These are phyloP conservation scores for Citrus sinensis DNA, from an alignment of 345 rosid species.

Conservation along the genomic window DNA sequence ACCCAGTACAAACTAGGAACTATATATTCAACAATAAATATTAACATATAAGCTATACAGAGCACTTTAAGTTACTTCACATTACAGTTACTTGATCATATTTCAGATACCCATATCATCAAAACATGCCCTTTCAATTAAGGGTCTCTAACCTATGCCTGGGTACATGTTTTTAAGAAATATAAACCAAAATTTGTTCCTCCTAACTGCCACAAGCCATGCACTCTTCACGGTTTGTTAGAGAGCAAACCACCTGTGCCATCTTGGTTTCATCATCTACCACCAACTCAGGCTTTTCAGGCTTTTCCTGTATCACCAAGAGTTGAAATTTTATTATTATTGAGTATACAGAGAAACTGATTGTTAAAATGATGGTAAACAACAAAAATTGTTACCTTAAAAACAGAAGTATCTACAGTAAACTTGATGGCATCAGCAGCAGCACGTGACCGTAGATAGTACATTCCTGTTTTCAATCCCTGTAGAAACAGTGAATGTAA, in stretches of 20 bases:
- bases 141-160: not conserved
- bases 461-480: constrained; percentile 97
- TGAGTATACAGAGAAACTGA: not conserved
- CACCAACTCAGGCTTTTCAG: constrained; percentile 31
- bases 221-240: constrained; percentile 83
- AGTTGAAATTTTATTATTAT: not conserved
- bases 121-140: not conserved
- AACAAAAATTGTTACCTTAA: constrained; percentile 39
- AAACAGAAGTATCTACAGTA: constrained; percentile 77
- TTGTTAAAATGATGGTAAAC: not conserved
- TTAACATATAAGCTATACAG: not conserved
- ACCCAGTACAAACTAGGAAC: not conserved
- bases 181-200: not conserved
- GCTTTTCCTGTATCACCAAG: constrained; percentile 37
- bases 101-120: not conserved
- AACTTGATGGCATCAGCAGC: constrained; percentile 99
- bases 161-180: not conserved
- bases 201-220: constrained; percentile 73
- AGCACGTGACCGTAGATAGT: constrained; percentile 81
- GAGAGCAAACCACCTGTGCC: constrained; percentile 90
- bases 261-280: constrained; percentile 48
- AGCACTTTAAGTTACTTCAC: not conserved
- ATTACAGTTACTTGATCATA: not conserved
- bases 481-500: constrained; percentile 6
- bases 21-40: not conserved